Percentiles rank a stretch among this genome's conserved stretches.
phyloP scores from a whole-genome alignment of 2,329 filamentous ascomycete species.

The Fusarium graminum region DNA sequence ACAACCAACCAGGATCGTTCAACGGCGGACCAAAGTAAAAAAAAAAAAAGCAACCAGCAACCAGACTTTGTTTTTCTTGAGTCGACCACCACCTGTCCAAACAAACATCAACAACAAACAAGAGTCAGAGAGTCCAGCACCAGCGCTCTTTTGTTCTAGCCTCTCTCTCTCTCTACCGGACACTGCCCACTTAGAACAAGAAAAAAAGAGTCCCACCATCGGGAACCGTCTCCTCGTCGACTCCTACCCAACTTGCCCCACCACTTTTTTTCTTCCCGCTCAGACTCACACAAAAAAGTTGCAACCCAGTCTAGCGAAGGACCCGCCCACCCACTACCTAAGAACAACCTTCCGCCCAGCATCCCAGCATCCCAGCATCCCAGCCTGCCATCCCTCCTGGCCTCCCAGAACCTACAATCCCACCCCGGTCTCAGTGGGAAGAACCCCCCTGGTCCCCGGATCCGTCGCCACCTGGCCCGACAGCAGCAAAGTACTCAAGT shows the following conservation, averaged over 20 bases:
- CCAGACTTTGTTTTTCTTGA: conserved; percentile 33
- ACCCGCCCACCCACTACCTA: conserved; percentile 35
- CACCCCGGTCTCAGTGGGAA: conserved; percentile 35
- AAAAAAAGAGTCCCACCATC: conserved; percentile 27
- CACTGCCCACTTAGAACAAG: conserved; percentile 36
- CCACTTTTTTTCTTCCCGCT: conserved; percentile 26
- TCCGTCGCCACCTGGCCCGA: conserved; percentile 44
- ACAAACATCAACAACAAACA: conserved; percentile 38
- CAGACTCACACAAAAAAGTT: conserved; percentile 40
- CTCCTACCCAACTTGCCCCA: conserved; percentile 41
- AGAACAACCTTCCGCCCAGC: conserved; percentile 17
- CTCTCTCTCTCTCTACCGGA: conserved; percentile 13
- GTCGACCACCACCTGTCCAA: not conserved
- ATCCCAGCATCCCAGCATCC: too few species aligned
- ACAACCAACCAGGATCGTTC: conserved; percentile 34
- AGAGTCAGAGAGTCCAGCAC: conserved; percentile 26
- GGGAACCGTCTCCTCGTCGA: conserved; percentile 31
- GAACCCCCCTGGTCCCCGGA: conserved; percentile 37
- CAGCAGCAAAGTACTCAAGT: conserved; percentile 19
- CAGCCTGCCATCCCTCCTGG: too few species aligned
- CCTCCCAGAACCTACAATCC: conserved; percentile 15
- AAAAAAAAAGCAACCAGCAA: conserved; percentile 28
- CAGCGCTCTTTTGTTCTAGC: conserved; percentile 17
- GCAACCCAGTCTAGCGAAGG: conserved; percentile 18
- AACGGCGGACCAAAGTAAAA: conserved; percentile 28